A percentile compares a stretch with the other conserved stretches of the same genome.
phyloP scores from a whole-genome alignment of 2,329 filamentous ascomycete species.

The Chrysoporthe deuterocubensis region DNA sequence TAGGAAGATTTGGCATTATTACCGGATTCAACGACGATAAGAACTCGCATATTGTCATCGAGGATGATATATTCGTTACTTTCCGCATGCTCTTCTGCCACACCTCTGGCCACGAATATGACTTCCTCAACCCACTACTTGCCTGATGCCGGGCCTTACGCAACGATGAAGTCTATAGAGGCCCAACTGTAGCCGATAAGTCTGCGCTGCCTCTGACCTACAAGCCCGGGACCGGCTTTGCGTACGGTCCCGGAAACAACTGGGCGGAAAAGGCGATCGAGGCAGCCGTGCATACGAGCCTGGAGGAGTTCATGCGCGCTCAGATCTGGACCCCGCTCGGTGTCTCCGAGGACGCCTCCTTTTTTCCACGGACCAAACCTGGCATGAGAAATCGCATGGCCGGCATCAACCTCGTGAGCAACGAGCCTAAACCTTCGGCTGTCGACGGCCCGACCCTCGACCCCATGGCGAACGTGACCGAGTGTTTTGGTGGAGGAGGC shows the following conservation, averaged over 20 bases:
- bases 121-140: slow-evolving; percentile 36
- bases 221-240: slow-evolving; percentile 37
- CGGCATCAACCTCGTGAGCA: slow-evolving; percentile 31
- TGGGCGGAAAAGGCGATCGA: slow-evolving; percentile 38
- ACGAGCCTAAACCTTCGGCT: slow-evolving; percentile 32
- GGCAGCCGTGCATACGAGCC: slow-evolving; percentile 27
- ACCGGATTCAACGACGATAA: slow-evolving; percentile 43
- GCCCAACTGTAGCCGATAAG: slow-evolving; percentile 28
- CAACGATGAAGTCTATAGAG: slow-evolving; percentile 29
- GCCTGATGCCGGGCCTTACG: slow-evolving; percentile 35
- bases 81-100: slow-evolving; percentile 52
- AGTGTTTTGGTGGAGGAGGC: slow-evolving; percentile 34
- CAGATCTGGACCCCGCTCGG: slow-evolving; percentile 33
- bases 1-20: slow-evolving; percentile 48
- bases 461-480: slow-evolving; percentile 28
- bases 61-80: slow-evolving; percentile 43
- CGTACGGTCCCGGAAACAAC: slow-evolving; percentile 37
- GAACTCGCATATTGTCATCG: slow-evolving; percentile 37
- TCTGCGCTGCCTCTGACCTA: slow-evolving; percentile 36
- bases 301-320: slow-evolving; percentile 34
- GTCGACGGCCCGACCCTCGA: slow-evolving; percentile 31
- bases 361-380: slow-evolving; percentile 35
- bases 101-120: slow-evolving; percentile 48
- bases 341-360: slow-evolving; percentile 31
- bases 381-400: slow-evolving; percentile 33